Percentiles rank a stretch among this genome's conserved stretches.
These are phyloP conservation scores for Kwoniella europaea DNA, from an alignment of 768 basidiomycete genomes.

Conservation along the genomic window DNA sequence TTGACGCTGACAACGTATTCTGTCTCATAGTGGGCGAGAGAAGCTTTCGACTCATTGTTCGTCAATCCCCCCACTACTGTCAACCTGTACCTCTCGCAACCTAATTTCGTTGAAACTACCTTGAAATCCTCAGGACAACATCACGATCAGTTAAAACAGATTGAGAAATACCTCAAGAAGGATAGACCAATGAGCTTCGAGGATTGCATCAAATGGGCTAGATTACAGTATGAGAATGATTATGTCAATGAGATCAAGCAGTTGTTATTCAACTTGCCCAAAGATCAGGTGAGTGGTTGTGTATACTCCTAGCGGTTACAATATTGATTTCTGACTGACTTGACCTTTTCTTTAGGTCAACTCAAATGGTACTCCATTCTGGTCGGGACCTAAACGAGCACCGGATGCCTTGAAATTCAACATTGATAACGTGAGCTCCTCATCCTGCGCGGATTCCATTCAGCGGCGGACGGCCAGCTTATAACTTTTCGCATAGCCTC, in stretches of 20 bases:
- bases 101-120: constrained; percentile 88
- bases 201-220: constrained; percentile 96
- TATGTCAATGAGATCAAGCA: constrained; percentile 93
- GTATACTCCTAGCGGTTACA: neutral
- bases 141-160: constrained; percentile 84
- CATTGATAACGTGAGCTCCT: constrained; percentile 71
- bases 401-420: constrained; percentile 88
- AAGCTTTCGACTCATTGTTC: constrained; percentile 88
- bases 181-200: constrained; percentile 94
- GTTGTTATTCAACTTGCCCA: constrained; percentile 88
- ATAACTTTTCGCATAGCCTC: constrained; percentile 64
- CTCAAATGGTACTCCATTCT: constrained; percentile 92
- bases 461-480: neutral
- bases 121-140: constrained; percentile 91
- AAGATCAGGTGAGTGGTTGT: constrained; percentile 70
- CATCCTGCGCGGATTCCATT: neutral
- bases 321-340: too few species aligned
- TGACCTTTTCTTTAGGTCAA: constrained; percentile 61
- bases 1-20: neutral
- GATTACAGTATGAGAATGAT: constrained; percentile 90
- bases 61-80: constrained; percentile 92
- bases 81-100: constrained; percentile 95
- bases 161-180: constrained; percentile 84
- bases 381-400: constrained; percentile 97
- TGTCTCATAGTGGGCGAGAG: constrained; percentile 78